Base-by-base conservation (phyloP, 2,329 filamentous ascomycete species). In the Emmonsiellopsis sp. region DNA sequence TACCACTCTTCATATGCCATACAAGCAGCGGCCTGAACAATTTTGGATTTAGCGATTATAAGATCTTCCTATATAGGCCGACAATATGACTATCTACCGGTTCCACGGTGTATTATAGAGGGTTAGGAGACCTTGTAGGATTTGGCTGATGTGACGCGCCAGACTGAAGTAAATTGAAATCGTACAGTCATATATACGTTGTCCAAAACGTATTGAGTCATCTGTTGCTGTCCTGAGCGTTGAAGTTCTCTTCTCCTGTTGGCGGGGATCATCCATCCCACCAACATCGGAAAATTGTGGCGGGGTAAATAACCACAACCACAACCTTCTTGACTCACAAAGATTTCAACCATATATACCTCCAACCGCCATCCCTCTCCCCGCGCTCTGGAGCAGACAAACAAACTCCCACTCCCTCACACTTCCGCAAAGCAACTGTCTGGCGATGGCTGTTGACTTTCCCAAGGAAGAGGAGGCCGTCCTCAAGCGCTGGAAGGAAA, bases 401-500 rank as follows among this genome's bases (percentile, higher is more conserved):
- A 26, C 44, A 53, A 49, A 42, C 32, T 15, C 16, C 50, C 20
- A n/a, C 32, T 35, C 20, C 20, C 34, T 41, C 26, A 48, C 43
- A 48, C 43, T 48, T 30, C 50, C 16, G n/a, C 13, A 55, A 55
- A 61, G 58, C 49, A 54, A 52, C 54, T 53, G 61, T 61, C 70
- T 58, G 63, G 69, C 67, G 64, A 89, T 91, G 86, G 89, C 86
- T 67, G 92, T 97, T 76, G 83, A 92, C 74, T 97, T 97, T 71
- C 87, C 92, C 54, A 86, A 87, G 71, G 88, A 93, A 73, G 92
- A 97, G 79, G 87, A 94, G 76, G 81, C 77, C 58, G 81, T 91
- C 70, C 84, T 97, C 70, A 77, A 85, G 68, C 81, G 83, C 74
- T 98, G 92, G 93, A 86, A 85, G 67, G 88, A 93, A 68, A 93